Evolutionary conservation across 192 early-diverging fungal species (phyloP).

Genomic region (Dissophora globulifera): DNA sequence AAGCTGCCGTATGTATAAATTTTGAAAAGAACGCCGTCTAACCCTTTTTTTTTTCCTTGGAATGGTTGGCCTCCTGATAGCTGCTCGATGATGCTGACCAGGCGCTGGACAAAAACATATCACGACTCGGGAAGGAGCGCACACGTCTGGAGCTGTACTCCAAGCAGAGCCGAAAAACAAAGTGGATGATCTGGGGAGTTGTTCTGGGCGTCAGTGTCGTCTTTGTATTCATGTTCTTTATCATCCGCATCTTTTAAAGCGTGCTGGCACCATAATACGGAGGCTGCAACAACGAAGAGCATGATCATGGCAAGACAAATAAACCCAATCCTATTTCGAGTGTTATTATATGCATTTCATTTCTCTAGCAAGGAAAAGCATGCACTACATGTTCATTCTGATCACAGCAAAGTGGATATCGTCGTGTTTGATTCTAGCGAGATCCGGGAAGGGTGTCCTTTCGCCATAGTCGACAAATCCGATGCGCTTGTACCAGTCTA

Average conservation of each 20-base stretch:
- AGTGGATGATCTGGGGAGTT: constrained; percentile 53
- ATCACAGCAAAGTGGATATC: constrained; percentile 49
- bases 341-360: too few relatives aligned
- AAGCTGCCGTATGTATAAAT: too few relatives aligned
- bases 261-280: too few relatives aligned
- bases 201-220: constrained; percentile 41
- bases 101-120: constrained; percentile 39
- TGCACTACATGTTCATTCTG: neutral
- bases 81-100: constrained; percentile 43
- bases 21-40: too few relatives aligned
- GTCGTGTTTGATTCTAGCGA: constrained; percentile 4
- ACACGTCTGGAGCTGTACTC: constrained; percentile 40
- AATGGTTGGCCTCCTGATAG: too few relatives aligned
- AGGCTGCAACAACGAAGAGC: too few relatives aligned
- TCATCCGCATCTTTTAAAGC: constrained; percentile 45
- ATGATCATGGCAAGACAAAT: too few relatives aligned
- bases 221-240: constrained; percentile 52
- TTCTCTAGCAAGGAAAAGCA: neutral
- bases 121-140: constrained; percentile 39
- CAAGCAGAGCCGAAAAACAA: constrained; percentile 51
- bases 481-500: constrained; percentile 56
- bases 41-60: too few relatives aligned
- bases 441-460: constrained; percentile 37
- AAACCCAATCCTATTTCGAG: too few relatives aligned
- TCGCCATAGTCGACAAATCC: constrained; percentile 57